Evolutionary conservation across 2,329 filamentous ascomycete species (phyloP).

Genomic region (Aureobasidium namibiae): DNA sequence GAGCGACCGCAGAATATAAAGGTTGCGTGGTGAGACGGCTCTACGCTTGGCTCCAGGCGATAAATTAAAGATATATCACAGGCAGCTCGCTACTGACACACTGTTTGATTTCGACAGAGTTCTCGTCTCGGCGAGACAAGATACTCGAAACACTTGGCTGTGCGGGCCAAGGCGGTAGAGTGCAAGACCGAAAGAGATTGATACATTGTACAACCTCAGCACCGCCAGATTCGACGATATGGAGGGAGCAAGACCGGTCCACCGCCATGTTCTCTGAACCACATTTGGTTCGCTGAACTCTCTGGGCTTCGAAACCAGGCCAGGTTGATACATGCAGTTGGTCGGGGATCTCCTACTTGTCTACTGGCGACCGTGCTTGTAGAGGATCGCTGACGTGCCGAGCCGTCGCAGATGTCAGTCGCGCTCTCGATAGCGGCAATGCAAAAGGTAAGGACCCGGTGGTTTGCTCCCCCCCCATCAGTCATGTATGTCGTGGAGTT

Average conservation of each 20-base stretch:
- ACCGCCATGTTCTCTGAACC: not conserved
- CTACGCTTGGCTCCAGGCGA: not conserved
- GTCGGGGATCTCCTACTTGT: not conserved
- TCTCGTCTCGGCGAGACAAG: not conserved
- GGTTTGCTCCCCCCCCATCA: not conserved
- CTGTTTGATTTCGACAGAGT: not conserved
- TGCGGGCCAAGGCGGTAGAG: not conserved
- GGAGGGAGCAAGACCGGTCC: not conserved
- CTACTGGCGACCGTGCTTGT: not conserved
- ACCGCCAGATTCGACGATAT: not conserved
- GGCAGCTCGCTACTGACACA: not conserved
- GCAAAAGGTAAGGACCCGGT: not conserved
- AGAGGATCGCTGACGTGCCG: not conserved
- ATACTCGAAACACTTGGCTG: slow-evolving; percentile 7
- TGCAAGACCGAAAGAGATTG: not conserved
- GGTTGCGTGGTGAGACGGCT: not conserved
- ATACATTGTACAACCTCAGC: not conserved
- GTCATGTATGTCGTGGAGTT: not conserved
- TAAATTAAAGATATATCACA: not conserved
- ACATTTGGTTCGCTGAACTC: not conserved
- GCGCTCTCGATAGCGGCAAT: not conserved
- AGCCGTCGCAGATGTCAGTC: not conserved
- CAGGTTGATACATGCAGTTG: not conserved
- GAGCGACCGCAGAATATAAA: not conserved
- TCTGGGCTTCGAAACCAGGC: not conserved